phyloP scores from a whole-genome alignment of 169 alveolate species.

The Plasmodium inui region DNA sequence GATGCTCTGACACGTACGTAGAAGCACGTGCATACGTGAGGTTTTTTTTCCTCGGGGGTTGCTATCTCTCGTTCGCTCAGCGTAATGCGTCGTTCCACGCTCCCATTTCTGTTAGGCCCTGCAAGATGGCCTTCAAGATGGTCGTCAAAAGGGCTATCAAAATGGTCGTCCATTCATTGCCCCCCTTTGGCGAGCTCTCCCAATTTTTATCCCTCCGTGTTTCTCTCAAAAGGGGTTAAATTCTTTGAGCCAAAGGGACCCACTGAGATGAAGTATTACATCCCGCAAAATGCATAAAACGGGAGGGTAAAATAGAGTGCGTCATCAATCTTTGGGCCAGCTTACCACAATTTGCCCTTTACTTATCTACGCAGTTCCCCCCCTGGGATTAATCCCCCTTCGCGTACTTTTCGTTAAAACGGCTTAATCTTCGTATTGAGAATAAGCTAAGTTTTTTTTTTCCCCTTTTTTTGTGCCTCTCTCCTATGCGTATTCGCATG shows the following conservation, averaged over 20 bases:
- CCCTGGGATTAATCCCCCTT: not conserved
- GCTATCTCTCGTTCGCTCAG: not conserved
- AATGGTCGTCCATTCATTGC: not conserved
- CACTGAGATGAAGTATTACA: not conserved
- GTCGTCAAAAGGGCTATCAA: not conserved
- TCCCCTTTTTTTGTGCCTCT: not conserved
- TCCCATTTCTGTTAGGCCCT: not conserved
- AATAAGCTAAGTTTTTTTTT: conserved; percentile 4
- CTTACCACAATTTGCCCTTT: not conserved
- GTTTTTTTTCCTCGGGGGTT: not conserved
- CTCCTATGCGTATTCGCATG: not conserved
- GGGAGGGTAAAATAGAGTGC: not conserved
- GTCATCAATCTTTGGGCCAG: not conserved
- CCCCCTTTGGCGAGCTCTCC: not conserved
- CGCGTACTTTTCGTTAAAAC: not conserved
- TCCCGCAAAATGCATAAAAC: not conserved
- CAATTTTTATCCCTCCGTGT: not conserved
- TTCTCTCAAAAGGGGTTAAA: not conserved
- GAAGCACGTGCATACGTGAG: not conserved
- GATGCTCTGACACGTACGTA: not conserved
- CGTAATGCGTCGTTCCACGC: not conserved
- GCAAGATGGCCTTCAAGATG: not conserved
- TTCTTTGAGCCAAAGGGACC: not conserved
- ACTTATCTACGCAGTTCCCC: not conserved
- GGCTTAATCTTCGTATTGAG: not conserved